A percentile compares a stretch with the other conserved stretches of the same genome.
Conservation (phyloP, 2,329 filamentous ascomycete species). For the Chrysosporium queenslandicum region DNA sequence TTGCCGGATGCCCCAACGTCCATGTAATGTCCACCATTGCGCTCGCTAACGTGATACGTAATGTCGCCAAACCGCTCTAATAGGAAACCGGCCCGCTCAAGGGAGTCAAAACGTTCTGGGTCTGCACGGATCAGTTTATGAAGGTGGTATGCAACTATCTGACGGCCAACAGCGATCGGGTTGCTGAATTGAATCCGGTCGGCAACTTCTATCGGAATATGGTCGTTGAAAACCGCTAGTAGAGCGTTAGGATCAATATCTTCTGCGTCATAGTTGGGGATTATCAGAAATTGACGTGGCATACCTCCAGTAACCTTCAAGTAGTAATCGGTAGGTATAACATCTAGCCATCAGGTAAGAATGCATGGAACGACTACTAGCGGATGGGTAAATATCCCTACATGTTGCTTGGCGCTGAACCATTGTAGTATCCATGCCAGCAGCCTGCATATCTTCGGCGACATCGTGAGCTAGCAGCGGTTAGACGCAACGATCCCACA, state of each 20-base stretch:
- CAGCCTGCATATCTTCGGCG: conserved; percentile 40
- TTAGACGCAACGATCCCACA: not conserved
- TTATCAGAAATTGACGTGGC: not conserved
- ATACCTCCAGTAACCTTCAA: conserved; percentile 16
- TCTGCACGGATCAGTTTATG: conserved; percentile 25
- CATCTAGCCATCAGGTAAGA: conserved; percentile 11
- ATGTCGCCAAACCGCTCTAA: conserved; percentile 33
- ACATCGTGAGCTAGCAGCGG: conserved; percentile 33
- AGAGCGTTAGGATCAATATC: not conserved
- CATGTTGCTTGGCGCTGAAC: conserved; percentile 38
- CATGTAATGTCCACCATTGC: conserved; percentile 41
- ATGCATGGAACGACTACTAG: not conserved
- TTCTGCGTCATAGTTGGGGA: not conserved
- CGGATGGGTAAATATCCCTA: conserved; percentile 15
- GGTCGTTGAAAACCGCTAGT: conserved; percentile 18
- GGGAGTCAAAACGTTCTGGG: conserved; percentile 33
- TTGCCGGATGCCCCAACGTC: conserved; percentile 38
- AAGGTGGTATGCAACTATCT: conserved; percentile 26
- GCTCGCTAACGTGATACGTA: conserved; percentile 32
- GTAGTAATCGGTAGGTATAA: conserved; percentile 19
- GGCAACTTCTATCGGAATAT: conserved; percentile 17
- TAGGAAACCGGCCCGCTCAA: conserved; percentile 36
- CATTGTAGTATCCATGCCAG: conserved; percentile 37
- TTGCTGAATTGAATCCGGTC: conserved; percentile 20
- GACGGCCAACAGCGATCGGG: conserved; percentile 22